Evolutionary conservation across 139 green algal species (phyloP), one percentile per base, ranked within the genome.

Genomic region (Coccomyxa sp.): DNA sequence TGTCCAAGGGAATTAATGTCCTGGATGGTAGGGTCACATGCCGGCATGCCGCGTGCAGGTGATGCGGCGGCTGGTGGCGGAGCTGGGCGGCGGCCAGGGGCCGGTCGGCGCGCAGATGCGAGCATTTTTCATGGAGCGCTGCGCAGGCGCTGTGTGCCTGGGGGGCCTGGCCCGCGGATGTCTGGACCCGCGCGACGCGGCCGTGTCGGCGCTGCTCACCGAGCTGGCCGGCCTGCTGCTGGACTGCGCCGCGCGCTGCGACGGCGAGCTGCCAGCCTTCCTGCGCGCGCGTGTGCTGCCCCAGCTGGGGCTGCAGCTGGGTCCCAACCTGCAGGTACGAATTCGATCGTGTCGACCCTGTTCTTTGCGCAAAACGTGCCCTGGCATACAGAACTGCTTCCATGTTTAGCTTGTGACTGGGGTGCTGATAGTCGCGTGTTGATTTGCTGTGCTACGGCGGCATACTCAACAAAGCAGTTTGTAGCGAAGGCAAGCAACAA

Each of bases 131-230:
- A 81, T 94, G 80, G 77, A 91, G 85, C 88, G 90, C 38, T 83
- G 96, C 14, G 93, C 83, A 1, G 90, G 90, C 16, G 84, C 90
- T 58, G 89, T 91, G n/a, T 92, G 90, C 71, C 28, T 95, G 13
- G 71, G 89, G 78, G 87, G 88, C 30, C 57, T 95, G 82, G 77
- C 91, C 71, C 57, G 59, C 25, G 0, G 25, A 27, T 28, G 74
- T 4, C 51, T 84, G 23, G 23, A 71, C 45, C 80, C 83, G 1
- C 82, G 91, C 0, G 94, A 97, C 82, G 93, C 90, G 10, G 89
- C 86, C n/a, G 89, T 88, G 57, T 88, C 90, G 13, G 81, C 91
- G 17, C 86, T 97, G 59, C 85, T 96, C 14, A 86, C 85, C 17
- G 93, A 96, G 32, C 77, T 91, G 13, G 87, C 92, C 13, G 66